Evolutionary conservation across 2,329 filamentous ascomycete species (phyloP), one percentile per base, ranked within the genome.

Genomic region (Colletotrichum tropicicola): DNA sequence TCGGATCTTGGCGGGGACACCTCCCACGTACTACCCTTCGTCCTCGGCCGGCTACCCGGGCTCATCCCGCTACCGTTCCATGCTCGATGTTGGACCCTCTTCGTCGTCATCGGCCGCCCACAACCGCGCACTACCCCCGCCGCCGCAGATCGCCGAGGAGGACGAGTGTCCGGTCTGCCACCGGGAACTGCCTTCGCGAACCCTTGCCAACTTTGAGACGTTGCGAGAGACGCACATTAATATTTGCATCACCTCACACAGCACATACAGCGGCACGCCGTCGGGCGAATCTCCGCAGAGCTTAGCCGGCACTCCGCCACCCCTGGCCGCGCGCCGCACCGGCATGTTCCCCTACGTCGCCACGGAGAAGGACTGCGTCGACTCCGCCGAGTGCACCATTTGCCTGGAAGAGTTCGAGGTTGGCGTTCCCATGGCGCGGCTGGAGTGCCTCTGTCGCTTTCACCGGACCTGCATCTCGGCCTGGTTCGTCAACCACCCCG

Each of bases 101-200:
- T 78, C 75, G 4, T 71, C 76, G 9, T 76, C 80, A 4, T 79
- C 79, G 2, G 76, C 77, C 4, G 37, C 37, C n/a, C 71, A 75
- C 17, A 79, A 75, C 39, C 80, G 77, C 23, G 78, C 76, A 27
- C 72, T 77, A 37, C 80, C 78, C 1, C 80, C 78, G 2, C 80
- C 78, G 4, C 82, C 81, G 10, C 83, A 85, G 59, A 83, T 86
- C 71, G 81, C 83, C 6, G 92, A 94, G 73, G 92, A 94, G 72
- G 92, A 94, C 73, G 90, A 93, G 71, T 95, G 92, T 67, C 92
- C 92, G 0, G 86, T 94, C 45, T 95, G 92, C 70, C 91, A 92
- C 71, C 78, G 82, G 37, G 91, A 93, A 76, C 82, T 94, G 4
- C 91, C 92, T 0, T 84, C 87, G 2, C 80, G 82, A 17, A 75